Evolutionary conservation across 768 basidiomycete genomes (phyloP).

Genomic region (Lentinula raphanica): DNA sequence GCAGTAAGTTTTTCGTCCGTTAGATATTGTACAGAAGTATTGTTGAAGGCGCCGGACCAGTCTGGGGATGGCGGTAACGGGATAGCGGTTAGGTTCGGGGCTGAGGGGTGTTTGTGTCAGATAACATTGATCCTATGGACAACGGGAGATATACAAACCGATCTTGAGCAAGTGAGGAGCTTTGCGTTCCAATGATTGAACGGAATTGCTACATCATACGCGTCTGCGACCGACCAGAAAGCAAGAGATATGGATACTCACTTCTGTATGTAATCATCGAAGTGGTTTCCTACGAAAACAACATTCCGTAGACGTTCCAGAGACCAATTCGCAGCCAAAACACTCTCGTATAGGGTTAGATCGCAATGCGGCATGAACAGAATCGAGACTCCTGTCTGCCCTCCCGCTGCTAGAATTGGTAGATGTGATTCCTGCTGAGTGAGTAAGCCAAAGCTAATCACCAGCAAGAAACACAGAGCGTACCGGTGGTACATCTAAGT

Average conservation of each 20-base stretch:
- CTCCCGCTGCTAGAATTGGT: not conserved
- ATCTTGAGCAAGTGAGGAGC: not conserved
- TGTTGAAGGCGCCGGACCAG: not conserved
- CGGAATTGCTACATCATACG: not conserved
- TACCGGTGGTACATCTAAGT: not conserved
- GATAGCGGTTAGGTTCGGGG: not conserved
- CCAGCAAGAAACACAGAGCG: no score
- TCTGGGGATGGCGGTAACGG: not conserved
- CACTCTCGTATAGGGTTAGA: not conserved
- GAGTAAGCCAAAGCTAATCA: no score
- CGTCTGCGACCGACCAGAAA: no score
- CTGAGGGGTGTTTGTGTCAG: not conserved
- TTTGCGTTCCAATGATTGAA: not conserved
- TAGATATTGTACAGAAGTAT: not conserved
- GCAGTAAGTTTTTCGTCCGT: not conserved
- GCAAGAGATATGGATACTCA: not conserved
- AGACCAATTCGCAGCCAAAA: constrained; percentile 1
- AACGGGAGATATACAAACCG: not conserved
- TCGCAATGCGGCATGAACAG: constrained; percentile 6
- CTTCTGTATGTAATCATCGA: constrained; percentile 6
- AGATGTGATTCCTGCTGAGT: not conserved
- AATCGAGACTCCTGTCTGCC: not conserved
- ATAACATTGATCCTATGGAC: no score
- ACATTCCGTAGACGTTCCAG: not conserved
- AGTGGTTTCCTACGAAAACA: constrained; percentile 3